Evolutionary conservation across 1,284 basidiomycete species (phyloP), one percentile per base, ranked within the genome.

Genomic region (Trichosporon faecale): DNA sequence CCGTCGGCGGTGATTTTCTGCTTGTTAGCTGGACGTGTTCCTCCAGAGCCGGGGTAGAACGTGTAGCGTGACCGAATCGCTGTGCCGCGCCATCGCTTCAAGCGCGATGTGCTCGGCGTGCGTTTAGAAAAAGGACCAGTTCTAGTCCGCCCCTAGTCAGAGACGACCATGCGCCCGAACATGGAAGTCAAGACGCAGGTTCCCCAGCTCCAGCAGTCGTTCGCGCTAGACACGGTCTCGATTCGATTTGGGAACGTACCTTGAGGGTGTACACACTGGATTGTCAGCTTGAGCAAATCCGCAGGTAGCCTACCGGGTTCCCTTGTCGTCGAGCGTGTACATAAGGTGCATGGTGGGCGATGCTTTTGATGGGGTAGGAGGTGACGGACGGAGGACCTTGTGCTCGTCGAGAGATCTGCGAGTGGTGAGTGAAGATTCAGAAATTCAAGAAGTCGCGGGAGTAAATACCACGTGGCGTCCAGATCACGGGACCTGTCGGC

Each of bases 1-100:
- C 93, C 93, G 35, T 85, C 85, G 66, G 90, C 87, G 16, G 91
- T 94, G 63, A 88, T 78, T 91, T 97, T 98, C 94, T 95, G 65
- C 61, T 14, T n/a, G 67, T 66, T 12, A 67, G 66, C 52, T 23
- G 16, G 3, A 14, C 3, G 40, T 5, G 40, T 44, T 3, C 12
- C 12, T 14, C 3, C 40, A 18, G 16, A 3, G 40, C 16, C 12
- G 40, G 16, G 9, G n/a, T n/a, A n/a, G n/a, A n/a, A n/a, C n/a
- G n/a, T n/a, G n/a, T n/a, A n/a, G n/a, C n/a, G n/a, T n/a, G n/a
- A n/a, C n/a, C n/a, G n/a, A n/a, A n/a, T n/a, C n/a, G n/a, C n/a
- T n/a, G n/a, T n/a, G n/a, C n/a, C n/a, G n/a, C n/a, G n/a, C n/a
- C n/a, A n/a, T n/a, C n/a, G n/a, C n/a, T n/a, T n/a, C n/a, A n/a